Percentiles rank a stretch among this genome's conserved stretches.
These are phyloP conservation scores for Raphanus sativus DNA, from an alignment of 345 rosid genomes.

Conservation along the genomic window DNA sequence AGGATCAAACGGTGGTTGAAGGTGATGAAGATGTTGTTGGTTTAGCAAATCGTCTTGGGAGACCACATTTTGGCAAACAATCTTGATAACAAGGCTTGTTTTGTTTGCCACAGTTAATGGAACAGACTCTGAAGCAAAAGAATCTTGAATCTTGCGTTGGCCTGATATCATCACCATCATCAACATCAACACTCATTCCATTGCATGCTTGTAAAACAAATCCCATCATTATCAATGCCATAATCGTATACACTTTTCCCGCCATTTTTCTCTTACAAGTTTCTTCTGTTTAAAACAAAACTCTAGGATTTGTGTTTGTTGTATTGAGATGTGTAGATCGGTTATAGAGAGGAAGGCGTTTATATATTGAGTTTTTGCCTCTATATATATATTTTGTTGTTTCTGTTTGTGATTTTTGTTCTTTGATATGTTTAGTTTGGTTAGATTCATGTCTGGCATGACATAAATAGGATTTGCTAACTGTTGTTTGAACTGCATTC, in stretches of 20 bases:
- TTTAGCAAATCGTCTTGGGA: slow-evolving; percentile 5
- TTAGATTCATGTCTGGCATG: not conserved
- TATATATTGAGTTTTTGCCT: slow-evolving; percentile 3
- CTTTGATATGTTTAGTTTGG: not conserved
- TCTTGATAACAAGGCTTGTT: slow-evolving; percentile 29
- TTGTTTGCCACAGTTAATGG: slow-evolving; percentile 26
- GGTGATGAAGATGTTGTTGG: not conserved
- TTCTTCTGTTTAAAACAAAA: not conserved
- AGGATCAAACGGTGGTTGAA: not conserved
- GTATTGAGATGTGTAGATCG: not conserved
- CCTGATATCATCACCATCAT: not conserved
- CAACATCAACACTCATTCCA: not conserved
- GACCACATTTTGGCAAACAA: slow-evolving; percentile 30
- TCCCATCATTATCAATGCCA: slow-evolving; percentile 24
- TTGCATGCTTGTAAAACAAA: slow-evolving; percentile 32
- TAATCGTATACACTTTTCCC: not conserved
- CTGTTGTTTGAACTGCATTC: not conserved
- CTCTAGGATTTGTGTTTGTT: not conserved
- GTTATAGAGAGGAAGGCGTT: not conserved
- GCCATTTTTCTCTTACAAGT: slow-evolving; percentile 23
- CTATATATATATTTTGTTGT: not conserved
- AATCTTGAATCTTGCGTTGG: not conserved
- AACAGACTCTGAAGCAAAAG: slow-evolving; percentile 31
- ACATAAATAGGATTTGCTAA: not conserved
- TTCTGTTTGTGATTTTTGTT: not conserved